Evolutionary conservation across 78 protist species (phyloP), one percentile per base, ranked within the genome.

Genomic region (Protostelium mycophagum): DNA sequence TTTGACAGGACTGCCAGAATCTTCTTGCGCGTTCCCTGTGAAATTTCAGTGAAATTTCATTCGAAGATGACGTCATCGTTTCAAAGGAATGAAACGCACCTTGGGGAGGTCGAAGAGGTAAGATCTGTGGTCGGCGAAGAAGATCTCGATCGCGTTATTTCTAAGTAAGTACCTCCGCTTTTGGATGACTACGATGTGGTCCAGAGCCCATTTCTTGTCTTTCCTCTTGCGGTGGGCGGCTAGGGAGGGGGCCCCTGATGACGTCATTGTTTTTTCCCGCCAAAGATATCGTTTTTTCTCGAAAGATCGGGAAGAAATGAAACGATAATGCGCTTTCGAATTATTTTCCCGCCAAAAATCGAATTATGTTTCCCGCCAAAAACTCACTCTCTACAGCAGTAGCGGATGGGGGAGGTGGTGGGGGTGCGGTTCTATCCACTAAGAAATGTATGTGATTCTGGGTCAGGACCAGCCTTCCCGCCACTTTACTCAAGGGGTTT

Each of bases 131-230:
- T 94, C 92, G 0, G 36, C 37, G 91, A 94, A 89, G 83, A 94
- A 94, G 36, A 94, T 73, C 86, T 94, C 96, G 31, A 94, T 37
- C 10, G 96, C 96, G 63, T 91, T 94, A 10, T 91, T 92, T 28
- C 96, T 37, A 10, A 94, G 37, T 34, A 94, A 89, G 85, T 91
- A 94, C 37, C 96, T 83, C 51, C 96, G 63, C 84, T 39, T 29
- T 28, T 91, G 94, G 10, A 91, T 84, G 5, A 91, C 94, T 35
- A 87, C 87, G 25, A 91, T 91, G 63, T 35, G 38, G 63, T 88
- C 92, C 36, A 34, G 63, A 10, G 86, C 83, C 94, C 94, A 94
- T 38, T 63, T 38, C 25, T 89, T 91, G 34, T 83, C 73, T 34
- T 91, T 94, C 86, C 88, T 86, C 88, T 29, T 39, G 16, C 35